These are phyloP conservation scores for Leccinum arenicola DNA, from an alignment of 768 basidiomycete species.

Conservation along the genomic window DNA sequence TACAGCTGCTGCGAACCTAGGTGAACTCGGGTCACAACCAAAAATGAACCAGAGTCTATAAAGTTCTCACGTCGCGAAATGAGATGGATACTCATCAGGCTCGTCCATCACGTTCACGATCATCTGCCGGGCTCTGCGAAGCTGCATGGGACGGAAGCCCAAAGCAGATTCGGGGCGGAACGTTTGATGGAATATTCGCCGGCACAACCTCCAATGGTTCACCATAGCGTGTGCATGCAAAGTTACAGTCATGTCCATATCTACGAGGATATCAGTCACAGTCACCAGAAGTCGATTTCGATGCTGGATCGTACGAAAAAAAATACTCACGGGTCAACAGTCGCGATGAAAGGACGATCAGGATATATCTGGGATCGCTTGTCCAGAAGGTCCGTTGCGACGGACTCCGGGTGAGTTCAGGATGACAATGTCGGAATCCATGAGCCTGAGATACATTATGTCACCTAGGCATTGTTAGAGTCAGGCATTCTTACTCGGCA, in stretches of 20 bases:
- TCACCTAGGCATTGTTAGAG: no score
- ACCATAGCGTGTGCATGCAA: constrained; percentile 5
- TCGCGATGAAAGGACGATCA: constrained; percentile 18
- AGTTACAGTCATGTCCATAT: constrained; percentile 6
- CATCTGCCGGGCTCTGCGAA: background rate
- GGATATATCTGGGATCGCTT: constrained; percentile 44
- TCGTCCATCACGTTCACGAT: background rate
- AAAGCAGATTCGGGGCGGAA: background rate
- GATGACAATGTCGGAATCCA: constrained; percentile 42
- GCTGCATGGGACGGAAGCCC: constrained; percentile 2
- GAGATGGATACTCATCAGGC: background rate
- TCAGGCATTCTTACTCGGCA: no score
- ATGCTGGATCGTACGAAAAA: background rate
- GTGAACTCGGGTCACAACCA: background rate
- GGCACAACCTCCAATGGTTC: constrained; percentile 1
- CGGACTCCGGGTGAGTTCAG: constrained; percentile 38
- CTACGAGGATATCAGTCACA: background rate
- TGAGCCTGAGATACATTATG: constrained; percentile 44
- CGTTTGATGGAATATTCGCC: constrained; percentile 6
- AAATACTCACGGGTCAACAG: constrained; percentile 1
- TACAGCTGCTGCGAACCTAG: background rate
- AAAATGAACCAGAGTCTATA: background rate
- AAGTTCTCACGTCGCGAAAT: no score
- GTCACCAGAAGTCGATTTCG: background rate
- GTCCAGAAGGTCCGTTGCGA: constrained; percentile 44